These are phyloP conservation scores for Pythium folliculosum DNA, from an alignment of 352 stramenopile species.

Conservation along the genomic window DNA sequence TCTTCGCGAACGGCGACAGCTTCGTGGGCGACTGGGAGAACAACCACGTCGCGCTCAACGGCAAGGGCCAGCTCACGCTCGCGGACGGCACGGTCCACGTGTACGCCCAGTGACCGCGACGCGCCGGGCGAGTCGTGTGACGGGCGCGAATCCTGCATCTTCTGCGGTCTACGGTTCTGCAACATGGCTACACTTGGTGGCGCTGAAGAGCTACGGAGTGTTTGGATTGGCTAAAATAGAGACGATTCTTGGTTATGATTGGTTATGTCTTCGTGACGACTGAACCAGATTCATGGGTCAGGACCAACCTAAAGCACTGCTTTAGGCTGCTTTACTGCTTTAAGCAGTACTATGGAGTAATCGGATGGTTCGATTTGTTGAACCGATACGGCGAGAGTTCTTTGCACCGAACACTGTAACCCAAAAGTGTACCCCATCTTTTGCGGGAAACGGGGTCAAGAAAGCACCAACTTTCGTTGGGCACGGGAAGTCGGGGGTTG, in stretches of 20 bases:
- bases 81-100: conserved; percentile 74
- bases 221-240: not conserved
- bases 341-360: not conserved
- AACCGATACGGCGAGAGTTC: not conserved
- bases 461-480: not conserved
- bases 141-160: not conserved
- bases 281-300: not conserved
- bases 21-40: conserved; percentile 81
- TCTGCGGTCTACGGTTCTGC: not conserved
- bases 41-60: conserved; percentile 81
- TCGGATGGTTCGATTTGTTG: not conserved
- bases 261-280: not conserved
- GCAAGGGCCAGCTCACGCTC: conserved; percentile 65
- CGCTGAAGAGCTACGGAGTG: not conserved
- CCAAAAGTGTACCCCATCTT: not conserved
- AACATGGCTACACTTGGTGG: not conserved
- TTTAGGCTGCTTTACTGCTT: too few relatives aligned
- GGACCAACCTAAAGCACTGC: not conserved
- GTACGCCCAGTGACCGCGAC: conserved; percentile 45
- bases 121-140: not conserved
- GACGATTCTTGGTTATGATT: not conserved
- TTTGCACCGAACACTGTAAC: conserved; percentile 1
- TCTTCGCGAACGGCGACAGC: conserved; percentile 72
- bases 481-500: not conserved
- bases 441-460: not conserved